Conservation (phyloP, 371 early-diverging fungal genomes). For the Synchytrium microbalum region DNA sequence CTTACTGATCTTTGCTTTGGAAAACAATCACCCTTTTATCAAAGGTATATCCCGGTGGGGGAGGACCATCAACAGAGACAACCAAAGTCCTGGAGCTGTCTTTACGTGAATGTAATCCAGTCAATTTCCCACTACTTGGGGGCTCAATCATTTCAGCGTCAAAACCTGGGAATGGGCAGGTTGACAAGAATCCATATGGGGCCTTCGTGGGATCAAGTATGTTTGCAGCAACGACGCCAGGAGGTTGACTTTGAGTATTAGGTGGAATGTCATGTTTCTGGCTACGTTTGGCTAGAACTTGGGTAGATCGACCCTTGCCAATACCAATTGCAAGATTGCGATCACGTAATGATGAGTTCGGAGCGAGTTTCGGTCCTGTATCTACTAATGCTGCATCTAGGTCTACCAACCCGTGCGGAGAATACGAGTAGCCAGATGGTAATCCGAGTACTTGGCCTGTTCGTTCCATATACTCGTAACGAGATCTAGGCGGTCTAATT, state of each 20-base stretch:
- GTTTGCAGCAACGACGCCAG: background rate
- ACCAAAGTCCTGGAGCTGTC: background rate
- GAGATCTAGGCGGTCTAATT: constrained; percentile 24
- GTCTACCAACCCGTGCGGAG: constrained; percentile 30
- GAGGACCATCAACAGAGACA: background rate
- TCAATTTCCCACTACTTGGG: background rate
- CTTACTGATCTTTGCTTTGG: constrained; percentile 35
- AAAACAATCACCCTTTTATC: constrained; percentile 31
- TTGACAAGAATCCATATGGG: constrained; percentile 30
- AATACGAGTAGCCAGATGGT: constrained; percentile 37
- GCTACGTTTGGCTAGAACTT: background rate
- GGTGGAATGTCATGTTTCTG: constrained; percentile 7
- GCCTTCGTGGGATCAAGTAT: constrained; percentile 6
- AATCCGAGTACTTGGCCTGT: constrained; percentile 35
- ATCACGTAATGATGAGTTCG: background rate
- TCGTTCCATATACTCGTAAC: constrained; percentile 37
- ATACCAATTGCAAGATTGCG: constrained; percentile 1
- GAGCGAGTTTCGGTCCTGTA: background rate
- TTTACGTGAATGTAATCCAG: background rate
- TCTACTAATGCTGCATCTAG: constrained; percentile 10
- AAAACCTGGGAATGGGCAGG: constrained; percentile 41
- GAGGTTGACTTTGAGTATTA: constrained; percentile 4
- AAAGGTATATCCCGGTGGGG: background rate
- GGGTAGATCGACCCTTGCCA: constrained; percentile 1
- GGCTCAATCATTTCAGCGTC: constrained; percentile 35